Percentiles rank a stretch among this genome's conserved stretches.
phyloP scores from a whole-genome alignment of 2,329 filamentous ascomycete species.

The Ascochyta viciae-villosae region DNA sequence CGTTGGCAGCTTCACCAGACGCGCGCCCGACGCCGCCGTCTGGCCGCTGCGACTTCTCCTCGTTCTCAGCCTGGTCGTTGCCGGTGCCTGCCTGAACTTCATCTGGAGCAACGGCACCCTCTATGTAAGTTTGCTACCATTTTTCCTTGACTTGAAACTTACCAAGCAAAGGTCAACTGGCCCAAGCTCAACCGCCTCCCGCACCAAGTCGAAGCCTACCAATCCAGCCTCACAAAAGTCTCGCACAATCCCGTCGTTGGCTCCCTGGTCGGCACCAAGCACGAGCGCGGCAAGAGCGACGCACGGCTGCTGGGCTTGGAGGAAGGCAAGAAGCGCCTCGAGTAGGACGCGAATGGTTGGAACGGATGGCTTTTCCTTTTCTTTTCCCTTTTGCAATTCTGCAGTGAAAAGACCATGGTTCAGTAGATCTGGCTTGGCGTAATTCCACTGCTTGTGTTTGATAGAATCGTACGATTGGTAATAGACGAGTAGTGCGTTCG shows the following conservation, averaged over 20 bases:
- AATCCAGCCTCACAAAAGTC: slow-evolving; percentile 83
- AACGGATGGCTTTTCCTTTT: neutral
- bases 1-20: slow-evolving; percentile 75
- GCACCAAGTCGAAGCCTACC: slow-evolving; percentile 85
- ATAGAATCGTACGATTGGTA: neutral
- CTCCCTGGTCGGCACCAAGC: slow-evolving; percentile 67
- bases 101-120: slow-evolving; percentile 86
- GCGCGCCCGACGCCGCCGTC: slow-evolving; percentile 74
- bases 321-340: slow-evolving; percentile 98
- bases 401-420: neutral
- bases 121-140: slow-evolving; percentile 72
- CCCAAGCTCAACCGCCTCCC: slow-evolving; percentile 91
- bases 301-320: slow-evolving; percentile 84
- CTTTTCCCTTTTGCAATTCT: too few species aligned
- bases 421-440: slow-evolving; percentile 3
- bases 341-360: slow-evolving; percentile 57
- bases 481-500: too few species aligned
- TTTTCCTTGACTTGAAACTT: slow-evolving; percentile 11
- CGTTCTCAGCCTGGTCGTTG: slow-evolving; percentile 75
- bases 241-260: slow-evolving; percentile 84
- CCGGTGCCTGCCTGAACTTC: slow-evolving; percentile 76
- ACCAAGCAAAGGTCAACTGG: slow-evolving; percentile 83
- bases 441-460: neutral
- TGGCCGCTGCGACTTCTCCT: slow-evolving; percentile 84
- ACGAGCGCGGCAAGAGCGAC: slow-evolving; percentile 85